Percentiles rank a stretch among this genome's conserved stretches.
Evolutionary conservation across 2,329 filamentous ascomycete genomes (phyloP).

Genomic region (Monilinia fructigena): DNA sequence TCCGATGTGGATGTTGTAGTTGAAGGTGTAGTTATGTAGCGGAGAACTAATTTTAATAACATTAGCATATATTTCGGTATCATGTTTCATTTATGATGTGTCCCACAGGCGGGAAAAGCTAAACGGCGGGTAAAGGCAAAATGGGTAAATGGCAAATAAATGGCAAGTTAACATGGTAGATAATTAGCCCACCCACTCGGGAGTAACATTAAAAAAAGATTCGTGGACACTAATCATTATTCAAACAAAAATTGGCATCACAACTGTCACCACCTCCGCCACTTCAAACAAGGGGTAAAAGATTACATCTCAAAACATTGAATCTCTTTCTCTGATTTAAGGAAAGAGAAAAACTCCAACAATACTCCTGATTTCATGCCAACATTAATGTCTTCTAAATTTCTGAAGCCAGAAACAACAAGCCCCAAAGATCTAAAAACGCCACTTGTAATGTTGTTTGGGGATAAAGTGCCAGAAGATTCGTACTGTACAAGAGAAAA

Average conservation of each 20-base stretch:
- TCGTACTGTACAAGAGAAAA: conserved; percentile 23
- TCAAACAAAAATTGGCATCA: conserved; percentile 22
- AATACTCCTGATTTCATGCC: conserved; percentile 19
- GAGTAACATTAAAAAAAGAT: conserved; percentile 28
- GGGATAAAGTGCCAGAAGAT: conserved; percentile 17
- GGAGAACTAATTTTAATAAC: conserved; percentile 36
- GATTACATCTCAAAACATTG: conserved; percentile 19
- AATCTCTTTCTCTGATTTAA: conserved; percentile 23
- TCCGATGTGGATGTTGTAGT: conserved; percentile 36
- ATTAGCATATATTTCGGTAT: conserved; percentile 30
- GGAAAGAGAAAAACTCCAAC: conserved; percentile 17
- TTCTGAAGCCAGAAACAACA: conserved; percentile 22
- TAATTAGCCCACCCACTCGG: conserved; percentile 19
- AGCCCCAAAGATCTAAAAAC: conserved; percentile 24
- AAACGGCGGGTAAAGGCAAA: conserved; percentile 19
- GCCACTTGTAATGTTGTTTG: conserved; percentile 24
- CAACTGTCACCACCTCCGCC: conserved; percentile 17
- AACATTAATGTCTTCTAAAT: conserved; percentile 23
- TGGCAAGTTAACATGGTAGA: conserved; percentile 15
- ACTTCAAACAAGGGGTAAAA: conserved; percentile 9
- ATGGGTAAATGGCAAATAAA: conserved; percentile 19
- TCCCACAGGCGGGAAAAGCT: neutral
- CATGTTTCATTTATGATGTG: neutral
- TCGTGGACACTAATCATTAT: conserved; percentile 17
- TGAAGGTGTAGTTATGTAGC: conserved; percentile 40